Base-by-base conservation (phyloP, 2,329 filamentous ascomycete genomes). In the Sordariomycetes sp. region DNA sequence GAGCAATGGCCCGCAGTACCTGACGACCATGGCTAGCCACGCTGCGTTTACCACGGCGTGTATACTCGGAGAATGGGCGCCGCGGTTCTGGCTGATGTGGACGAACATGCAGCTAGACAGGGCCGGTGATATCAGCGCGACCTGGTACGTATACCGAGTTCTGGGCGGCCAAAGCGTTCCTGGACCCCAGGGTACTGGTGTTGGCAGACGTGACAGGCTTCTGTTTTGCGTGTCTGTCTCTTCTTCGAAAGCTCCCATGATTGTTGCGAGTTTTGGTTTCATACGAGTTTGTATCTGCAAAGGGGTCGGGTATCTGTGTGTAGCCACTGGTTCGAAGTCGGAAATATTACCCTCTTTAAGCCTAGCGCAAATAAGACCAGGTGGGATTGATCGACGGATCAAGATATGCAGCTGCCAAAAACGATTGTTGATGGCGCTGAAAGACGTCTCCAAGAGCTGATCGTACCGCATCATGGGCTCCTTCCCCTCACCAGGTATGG, bases 1-100 rank as follows among this genome's bases (percentile, higher is more conserved):
- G 28, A 24, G 35, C 15, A 79, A 83, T 54, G 73, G 68, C 1
- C 82, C 82, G 1, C 74, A 80, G n/a, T 87, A 81, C 64, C 70
- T 81, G 42, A 74, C 28, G 3, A 36, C 35, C n/a, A 55, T 55
- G 53, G 53, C 59, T 0, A 61, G 59, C 48, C 59, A 61, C 15
- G 60, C 60, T 1, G 61, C 58, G 0, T 61, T 62, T 28, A 58
- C 61, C 1, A 56, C 58, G 48, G 58, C 58, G 3, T 60, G 54
- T 17, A 61, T 62, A 22, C 53, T 56, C 1, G 58, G 59, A 2
- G 57, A 56, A 0, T 62, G 61, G 61, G 60, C 32, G 0, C 50
- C 61, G 42, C 59, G 60, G 28, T 58, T 58, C 54, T 63, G 62
- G 56, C 57, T 61, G n/a, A 15, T 51, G 6, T n/a, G 22, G 2